Evolutionary conservation across 164 flowering plant species (phyloP).

Genomic region (Dillenia turbinata): DNA sequence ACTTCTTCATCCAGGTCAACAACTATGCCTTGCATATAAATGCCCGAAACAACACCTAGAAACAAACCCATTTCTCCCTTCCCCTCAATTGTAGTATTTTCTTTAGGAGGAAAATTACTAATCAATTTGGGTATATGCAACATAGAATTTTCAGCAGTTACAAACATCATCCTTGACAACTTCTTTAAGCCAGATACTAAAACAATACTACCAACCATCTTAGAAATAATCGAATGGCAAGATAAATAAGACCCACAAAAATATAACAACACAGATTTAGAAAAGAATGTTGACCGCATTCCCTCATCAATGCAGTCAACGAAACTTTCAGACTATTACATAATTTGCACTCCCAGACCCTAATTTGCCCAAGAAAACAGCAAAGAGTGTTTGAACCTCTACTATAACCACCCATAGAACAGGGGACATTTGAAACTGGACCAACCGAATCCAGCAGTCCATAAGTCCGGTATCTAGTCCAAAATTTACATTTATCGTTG

Average conservation of each 20-base stretch:
- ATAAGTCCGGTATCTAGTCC: conserved; percentile 23
- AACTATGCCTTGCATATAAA: conserved; percentile 73
- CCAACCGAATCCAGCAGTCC: conserved; percentile 63
- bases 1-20: conserved; percentile 78
- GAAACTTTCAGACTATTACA: conserved; percentile 32
- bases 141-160: conserved; percentile 39
- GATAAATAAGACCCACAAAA: conserved; percentile 48
- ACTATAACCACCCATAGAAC: conserved; percentile 21
- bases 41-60: conserved; percentile 66
- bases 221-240: conserved; percentile 61
- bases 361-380: conserved; percentile 60
- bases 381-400: conserved; percentile 19
- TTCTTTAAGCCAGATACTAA: conserved; percentile 57
- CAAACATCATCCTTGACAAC: conserved; percentile 49
- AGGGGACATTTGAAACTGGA: conserved; percentile 63
- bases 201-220: conserved; percentile 43
- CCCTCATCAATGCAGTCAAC: conserved; percentile 1
- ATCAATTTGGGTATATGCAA: conserved; percentile 28
- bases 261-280: conserved; percentile 33
- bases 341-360: conserved; percentile 52
- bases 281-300: conserved; percentile 28
- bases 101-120: not conserved
- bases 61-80: conserved; percentile 48
- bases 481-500: conserved; percentile 6
- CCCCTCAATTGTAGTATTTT: conserved; percentile 23